These are phyloP conservation scores for Colletotrichum brevisporum DNA, from an alignment of 2,329 filamentous ascomycete species.

Conservation along the genomic window DNA sequence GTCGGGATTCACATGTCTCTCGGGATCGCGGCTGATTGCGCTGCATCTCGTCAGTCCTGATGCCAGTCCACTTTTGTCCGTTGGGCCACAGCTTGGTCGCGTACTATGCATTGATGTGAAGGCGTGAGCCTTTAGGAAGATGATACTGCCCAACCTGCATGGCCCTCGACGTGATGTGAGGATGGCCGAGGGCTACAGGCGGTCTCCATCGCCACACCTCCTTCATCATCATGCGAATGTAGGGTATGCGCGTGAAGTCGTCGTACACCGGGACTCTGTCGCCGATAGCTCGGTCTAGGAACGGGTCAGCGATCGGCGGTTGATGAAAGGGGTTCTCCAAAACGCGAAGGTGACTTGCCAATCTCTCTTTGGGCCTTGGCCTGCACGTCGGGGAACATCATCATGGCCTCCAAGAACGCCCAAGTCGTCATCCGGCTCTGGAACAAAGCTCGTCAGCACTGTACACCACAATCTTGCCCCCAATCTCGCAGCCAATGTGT, in stretches of 20 bases:
- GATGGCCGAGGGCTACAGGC: conserved; percentile 12
- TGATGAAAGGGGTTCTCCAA: no score
- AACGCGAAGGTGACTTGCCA: not conserved
- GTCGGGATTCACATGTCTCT: conserved; percentile 16
- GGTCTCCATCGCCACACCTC: conserved; percentile 26
- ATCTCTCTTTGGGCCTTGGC: conserved; percentile 8
- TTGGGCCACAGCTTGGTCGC: not conserved
- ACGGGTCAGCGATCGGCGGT: not conserved
- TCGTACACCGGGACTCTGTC: conserved; percentile 5
- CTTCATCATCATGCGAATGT: conserved; percentile 24
- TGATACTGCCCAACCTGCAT: conserved; percentile 5
- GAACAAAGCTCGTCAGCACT: accelerated
- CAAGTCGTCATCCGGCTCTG: conserved; percentile 25
- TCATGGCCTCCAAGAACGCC: conserved; percentile 18
- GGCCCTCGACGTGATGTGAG: conserved; percentile 14
- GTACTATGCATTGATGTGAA: conserved; percentile 25
- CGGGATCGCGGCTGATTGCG: conserved; percentile 17
- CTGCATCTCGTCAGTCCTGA: not conserved
- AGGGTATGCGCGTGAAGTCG: not conserved
- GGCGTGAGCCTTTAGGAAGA: conserved; percentile 15
- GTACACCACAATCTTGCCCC: no score
- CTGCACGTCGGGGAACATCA: conserved; percentile 16
- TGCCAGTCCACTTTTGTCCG: not conserved
- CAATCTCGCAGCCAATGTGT: no score
- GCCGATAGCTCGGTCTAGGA: not conserved